Evolutionary conservation across 2,329 filamentous ascomycete genomes (phyloP), one percentile per base, ranked within the genome.

Genomic region (Aplosporella prunicola): DNA sequence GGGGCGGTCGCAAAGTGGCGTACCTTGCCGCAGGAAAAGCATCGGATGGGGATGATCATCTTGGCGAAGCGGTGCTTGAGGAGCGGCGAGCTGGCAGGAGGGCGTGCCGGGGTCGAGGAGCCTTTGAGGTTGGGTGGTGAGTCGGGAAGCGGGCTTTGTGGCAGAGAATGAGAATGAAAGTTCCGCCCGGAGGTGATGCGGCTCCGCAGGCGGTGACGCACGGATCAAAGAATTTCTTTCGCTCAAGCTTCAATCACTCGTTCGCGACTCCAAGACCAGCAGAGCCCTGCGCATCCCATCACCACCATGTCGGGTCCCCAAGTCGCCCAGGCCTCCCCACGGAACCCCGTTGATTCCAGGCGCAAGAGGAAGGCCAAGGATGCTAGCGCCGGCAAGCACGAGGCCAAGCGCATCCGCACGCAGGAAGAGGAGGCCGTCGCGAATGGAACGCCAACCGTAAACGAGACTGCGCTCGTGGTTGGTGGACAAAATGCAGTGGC

Each of bases 1-100:
- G 24, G 30, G 42, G 38, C 23, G 25, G 37, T 25, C n/a, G n/a
- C 17, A 39, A 32, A 38, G 45, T 39, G n/a, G 49, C 64, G 43
- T 65, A 94, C 91, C 84, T 98, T 98, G 63, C 91, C 91, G 64
- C 91, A 98, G 41, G 91, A 96, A 67, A 98, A 98, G 69, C 91
- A 98, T 51, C 91, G 86, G 48, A 98, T 85, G 3, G 91, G 91
- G 51, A 98, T 96, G 65, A 98, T 98, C 91, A 98, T 98, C 40
- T 66, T 82, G 67, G 49, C 45, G 32, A 43, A 18, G 29, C 35
- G n/a, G 16, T 35, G 35, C 8, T 30, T 20, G 13, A 28, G n/a
- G 9, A 18, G 14, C 40, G 42, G 43, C 46, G 45, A 47, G 36
- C 34, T 43, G 46, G 47, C 30, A 30, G 33, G 39, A 24, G n/a